Conservation (phyloP, 805 yeast species). For the Starmerella kuoi region DNA sequence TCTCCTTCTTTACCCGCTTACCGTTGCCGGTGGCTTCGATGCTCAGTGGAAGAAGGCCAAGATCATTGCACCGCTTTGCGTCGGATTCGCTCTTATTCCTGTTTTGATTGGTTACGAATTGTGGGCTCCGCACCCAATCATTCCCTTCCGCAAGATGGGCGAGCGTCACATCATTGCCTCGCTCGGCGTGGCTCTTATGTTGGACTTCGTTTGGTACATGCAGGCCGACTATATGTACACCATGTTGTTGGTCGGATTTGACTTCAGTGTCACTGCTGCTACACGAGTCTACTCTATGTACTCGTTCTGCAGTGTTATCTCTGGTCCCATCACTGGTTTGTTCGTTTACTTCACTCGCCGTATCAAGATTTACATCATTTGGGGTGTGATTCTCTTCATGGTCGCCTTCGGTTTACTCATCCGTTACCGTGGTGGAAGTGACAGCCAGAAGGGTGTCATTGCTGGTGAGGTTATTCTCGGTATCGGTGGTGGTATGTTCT, state of each 20-base stretch:
- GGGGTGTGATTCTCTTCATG: slow-evolving; percentile 49
- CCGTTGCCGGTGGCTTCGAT: slow-evolving; percentile 56
- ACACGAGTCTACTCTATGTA: slow-evolving; percentile 50
- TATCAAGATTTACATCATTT: slow-evolving; percentile 46
- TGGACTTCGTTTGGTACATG: slow-evolving; percentile 54
- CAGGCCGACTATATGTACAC: slow-evolving; percentile 60
- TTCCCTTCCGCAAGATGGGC: slow-evolving; percentile 45
- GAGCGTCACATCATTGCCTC: slow-evolving; percentile 71
- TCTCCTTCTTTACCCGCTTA: slow-evolving; percentile 57
- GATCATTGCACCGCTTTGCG: slow-evolving; percentile 55
- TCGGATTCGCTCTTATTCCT: slow-evolving; percentile 53
- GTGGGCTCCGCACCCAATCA: slow-evolving; percentile 48
- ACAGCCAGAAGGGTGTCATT: slow-evolving; percentile 39
- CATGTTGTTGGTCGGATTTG: slow-evolving; percentile 50
- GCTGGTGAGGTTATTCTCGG: slow-evolving; percentile 56
- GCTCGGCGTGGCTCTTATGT: slow-evolving; percentile 43
- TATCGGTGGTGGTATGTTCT: slow-evolving; percentile 63
- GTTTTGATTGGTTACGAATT: slow-evolving; percentile 49
- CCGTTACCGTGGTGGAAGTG: slow-evolving; percentile 42
- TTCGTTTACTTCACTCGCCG: slow-evolving; percentile 39
- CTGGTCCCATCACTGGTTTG: slow-evolving; percentile 48
- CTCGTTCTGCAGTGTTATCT: slow-evolving; percentile 52
- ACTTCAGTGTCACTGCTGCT: slow-evolving; percentile 50
- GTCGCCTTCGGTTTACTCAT: slow-evolving; percentile 49
- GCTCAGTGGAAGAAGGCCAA: slow-evolving; percentile 48